Evolutionary conservation across 805 yeast species (phyloP).

Genomic region (Lipomyces oligophaga): DNA sequence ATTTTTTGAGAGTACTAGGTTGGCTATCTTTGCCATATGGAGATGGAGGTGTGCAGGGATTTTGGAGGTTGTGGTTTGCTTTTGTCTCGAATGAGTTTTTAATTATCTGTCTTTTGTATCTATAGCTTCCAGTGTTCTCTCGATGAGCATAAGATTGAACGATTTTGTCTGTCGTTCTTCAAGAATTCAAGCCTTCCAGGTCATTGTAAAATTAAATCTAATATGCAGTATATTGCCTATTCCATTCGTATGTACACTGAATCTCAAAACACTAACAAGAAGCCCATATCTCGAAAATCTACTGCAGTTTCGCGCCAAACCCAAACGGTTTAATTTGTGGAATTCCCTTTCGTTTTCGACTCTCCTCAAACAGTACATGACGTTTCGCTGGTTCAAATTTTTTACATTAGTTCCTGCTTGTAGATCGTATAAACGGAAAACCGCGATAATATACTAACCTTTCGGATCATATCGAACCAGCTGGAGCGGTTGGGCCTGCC

Average conservation of each 20-base stretch:
- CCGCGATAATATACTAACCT: conserved; percentile 38
- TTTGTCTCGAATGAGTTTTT: neutral
- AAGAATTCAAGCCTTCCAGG: no score
- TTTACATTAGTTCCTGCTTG: neutral
- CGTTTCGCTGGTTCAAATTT: conserved; percentile 53
- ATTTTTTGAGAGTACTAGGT: neutral
- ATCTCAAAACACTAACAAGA: neutral
- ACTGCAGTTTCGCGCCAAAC: conserved; percentile 24
- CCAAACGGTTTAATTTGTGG: conserved; percentile 31
- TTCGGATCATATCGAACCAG: conserved; percentile 85
- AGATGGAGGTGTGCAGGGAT: no score
- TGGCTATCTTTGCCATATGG: no score
- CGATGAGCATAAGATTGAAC: neutral
- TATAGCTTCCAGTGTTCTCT: neutral
- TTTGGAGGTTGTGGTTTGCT: neutral
- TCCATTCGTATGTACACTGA: neutral
- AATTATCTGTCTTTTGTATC: neutral
- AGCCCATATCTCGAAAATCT: neutral
- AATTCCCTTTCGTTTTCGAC: conserved; percentile 74
- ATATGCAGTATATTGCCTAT: neutral
- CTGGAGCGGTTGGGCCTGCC: conserved; percentile 72
- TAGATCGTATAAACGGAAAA: neutral
- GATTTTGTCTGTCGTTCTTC: neutral
- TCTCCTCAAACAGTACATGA: conserved; percentile 86
- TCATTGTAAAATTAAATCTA: no score